Base-by-base conservation (phyloP, 768 basidiomycete genomes). In the Tulasnella sp. region DNA sequence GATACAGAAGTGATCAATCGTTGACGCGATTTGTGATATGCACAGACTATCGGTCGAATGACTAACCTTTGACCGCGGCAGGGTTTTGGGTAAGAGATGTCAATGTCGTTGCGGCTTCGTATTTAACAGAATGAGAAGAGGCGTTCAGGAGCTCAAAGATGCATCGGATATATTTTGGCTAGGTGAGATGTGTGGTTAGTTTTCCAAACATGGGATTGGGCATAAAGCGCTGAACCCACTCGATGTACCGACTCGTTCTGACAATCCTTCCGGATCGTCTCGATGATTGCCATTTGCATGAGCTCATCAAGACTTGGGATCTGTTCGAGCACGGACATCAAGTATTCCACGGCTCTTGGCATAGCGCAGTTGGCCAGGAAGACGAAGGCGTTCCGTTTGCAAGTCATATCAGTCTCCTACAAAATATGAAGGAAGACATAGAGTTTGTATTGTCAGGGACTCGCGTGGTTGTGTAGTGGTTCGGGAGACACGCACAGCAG, bases 351-450 rank as follows among this genome's bases (percentile, higher is more conserved):
- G 0, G 93, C 96, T 66, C 86, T 91, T 0, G 82, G 79, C 76
- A 93, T 90, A 2, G 92, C 82, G 61, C 83, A 86, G 64, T 70
- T 76, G 44, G 90, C 83, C 30, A 98, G 82, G 71, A 94, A 92
- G 45, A 94, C 91, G 70, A 99, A 96, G 7, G 94, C 94, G 68
- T 99, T 97, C 9, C 93, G 84, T 68, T 93, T 92, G 75, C 93
- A 98, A 2, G 91, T 93, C 52, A 91, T 84, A 73, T 99, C 96
- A 22, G 84, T 85, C 74, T 98, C 94, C 46, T 75, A 63, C 8
- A 15, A 3, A 21, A 41, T 10, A n/a, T 3, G 24, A 24, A 12
- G 5, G 29, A 12, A 38, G 27, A 11, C 5, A 27, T 21, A 44
- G 3, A 8, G 19, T 2, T 9, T 10, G 17, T 15, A 34, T 56